Evolutionary conservation across 2,329 filamentous ascomycete genomes (phyloP).

Genomic region (Claviceps sp.): DNA sequence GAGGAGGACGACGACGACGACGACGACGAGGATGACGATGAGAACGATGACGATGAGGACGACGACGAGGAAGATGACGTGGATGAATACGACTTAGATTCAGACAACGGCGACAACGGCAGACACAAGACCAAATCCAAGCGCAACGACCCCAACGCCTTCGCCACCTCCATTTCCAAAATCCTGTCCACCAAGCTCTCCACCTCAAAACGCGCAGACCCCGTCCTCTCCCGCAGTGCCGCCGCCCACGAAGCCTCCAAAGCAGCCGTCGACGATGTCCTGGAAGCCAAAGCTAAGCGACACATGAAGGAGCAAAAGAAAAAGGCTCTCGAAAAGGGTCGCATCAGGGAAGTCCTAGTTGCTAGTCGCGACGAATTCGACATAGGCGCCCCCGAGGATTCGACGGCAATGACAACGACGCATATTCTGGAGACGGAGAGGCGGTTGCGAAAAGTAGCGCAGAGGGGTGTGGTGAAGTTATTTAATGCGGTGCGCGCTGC

Average conservation of each 20-base stretch:
- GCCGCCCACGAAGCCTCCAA: slow-evolving; percentile 59
- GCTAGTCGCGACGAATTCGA: slow-evolving; percentile 42
- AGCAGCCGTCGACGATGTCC: slow-evolving; percentile 57
- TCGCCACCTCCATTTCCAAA: slow-evolving; percentile 85
- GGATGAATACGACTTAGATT: slow-evolving; percentile 20
- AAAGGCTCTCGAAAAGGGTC: slow-evolving; percentile 68
- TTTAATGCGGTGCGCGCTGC: slow-evolving; percentile 93
- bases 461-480: slow-evolving; percentile 86
- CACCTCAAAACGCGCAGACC: slow-evolving; percentile 68
- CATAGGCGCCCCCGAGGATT: slow-evolving; percentile 20
- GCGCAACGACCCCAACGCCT: slow-evolving; percentile 81
- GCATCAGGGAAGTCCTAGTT: slow-evolving; percentile 73
- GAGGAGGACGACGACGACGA: slow-evolving; percentile 14
- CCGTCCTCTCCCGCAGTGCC: slow-evolving; percentile 76
- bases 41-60: slow-evolving; percentile 22
- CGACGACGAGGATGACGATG: slow-evolving; percentile 27
- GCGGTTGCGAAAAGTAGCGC: slow-evolving; percentile 71
- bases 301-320: slow-evolving; percentile 73
- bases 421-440: slow-evolving; percentile 60
- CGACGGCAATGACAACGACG: slow-evolving; percentile 23
- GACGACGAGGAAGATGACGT: slow-evolving; percentile 21
- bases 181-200: slow-evolving; percentile 86
- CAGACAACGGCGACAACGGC: slow-evolving; percentile 1
- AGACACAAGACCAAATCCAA: slow-evolving; percentile 48
- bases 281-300: slow-evolving; percentile 69